A percentile compares a stretch with the other conserved stretches of the same genome.
Conservation (phyloP, 2,329 filamentous ascomycete species). For the Penicillium italicum region DNA sequence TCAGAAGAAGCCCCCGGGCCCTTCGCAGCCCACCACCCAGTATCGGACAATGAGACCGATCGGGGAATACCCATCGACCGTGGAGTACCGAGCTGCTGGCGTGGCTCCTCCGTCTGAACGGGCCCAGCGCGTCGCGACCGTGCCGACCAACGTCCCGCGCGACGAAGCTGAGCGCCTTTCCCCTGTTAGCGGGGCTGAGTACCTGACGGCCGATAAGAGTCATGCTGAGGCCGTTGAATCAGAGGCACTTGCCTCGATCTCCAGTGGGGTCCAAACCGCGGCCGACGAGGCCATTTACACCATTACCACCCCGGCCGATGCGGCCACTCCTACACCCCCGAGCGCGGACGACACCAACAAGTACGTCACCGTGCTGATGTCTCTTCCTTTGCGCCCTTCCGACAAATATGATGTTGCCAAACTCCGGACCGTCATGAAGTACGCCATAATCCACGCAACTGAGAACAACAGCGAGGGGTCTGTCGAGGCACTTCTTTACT, state of each 20-base stretch:
- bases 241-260: neutral
- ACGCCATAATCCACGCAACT: conserved; percentile 4
- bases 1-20: conserved; percentile 16
- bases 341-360: conserved; percentile 4
- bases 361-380: conserved; percentile 9
- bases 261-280: neutral
- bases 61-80: conserved; percentile 21
- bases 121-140: conserved; percentile 16
- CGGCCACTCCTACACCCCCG: neutral
- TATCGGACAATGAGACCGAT: conserved; percentile 21
- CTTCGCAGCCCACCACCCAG: conserved; percentile 3
- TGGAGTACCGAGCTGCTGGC: conserved; percentile 22
- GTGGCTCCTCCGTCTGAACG: conserved; percentile 18
- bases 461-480: conserved; percentile 1
- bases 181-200: conserved; percentile 2
- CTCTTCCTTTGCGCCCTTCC: conserved; percentile 14
- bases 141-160: conserved; percentile 1
- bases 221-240: conserved; percentile 2
- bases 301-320: neutral
- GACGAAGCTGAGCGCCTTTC: conserved; percentile 4
- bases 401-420: conserved; percentile 12
- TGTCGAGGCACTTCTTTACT: conserved; percentile 16
- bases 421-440: conserved; percentile 12
- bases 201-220: neutral
- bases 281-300: conserved; percentile 5